Percentiles rank a stretch among this genome's conserved stretches.
phyloP scores from a whole-genome alignment of 148 eudicot species.

The Vaccinium myrtillus region DNA sequence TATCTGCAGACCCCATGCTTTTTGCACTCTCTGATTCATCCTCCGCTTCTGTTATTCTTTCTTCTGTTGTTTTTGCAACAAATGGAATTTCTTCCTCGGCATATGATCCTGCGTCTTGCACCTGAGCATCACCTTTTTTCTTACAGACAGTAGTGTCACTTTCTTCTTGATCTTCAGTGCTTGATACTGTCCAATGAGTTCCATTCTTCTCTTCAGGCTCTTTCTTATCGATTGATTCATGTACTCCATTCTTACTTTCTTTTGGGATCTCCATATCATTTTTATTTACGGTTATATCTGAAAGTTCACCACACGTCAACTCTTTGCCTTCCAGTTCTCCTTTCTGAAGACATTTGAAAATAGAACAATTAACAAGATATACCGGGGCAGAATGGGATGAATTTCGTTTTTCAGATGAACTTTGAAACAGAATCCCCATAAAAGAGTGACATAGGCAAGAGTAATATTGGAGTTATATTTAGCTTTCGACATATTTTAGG shows the following conservation, averaged over 20 bases:
- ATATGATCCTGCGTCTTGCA: neutral
- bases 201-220: slow-evolving; percentile 4
- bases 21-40: neutral
- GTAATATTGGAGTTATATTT: neutral
- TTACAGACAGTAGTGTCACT: neutral
- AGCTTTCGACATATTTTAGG: neutral
- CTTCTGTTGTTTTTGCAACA: slow-evolving; percentile 12
- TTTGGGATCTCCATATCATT: neutral
- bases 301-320: neutral
- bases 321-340: slow-evolving; percentile 22
- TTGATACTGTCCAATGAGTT: neutral
- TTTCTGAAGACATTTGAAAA: slow-evolving; percentile 19
- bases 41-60: neutral
- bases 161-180: slow-evolving; percentile 11
- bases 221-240: neutral
- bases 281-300: neutral
- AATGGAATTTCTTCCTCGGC: neutral
- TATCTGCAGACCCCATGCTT: neutral
- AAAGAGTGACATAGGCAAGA: neutral
- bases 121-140: slow-evolving; percentile 12
- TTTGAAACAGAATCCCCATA: neutral
- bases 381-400: neutral
- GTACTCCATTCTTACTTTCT: neutral
- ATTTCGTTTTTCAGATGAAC: neutral
- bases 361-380: neutral